Percentiles rank a stretch among this genome's conserved stretches.
Conservation (phyloP, 1,139 yeast genomes). For the Citeromyces siamensis region DNA sequence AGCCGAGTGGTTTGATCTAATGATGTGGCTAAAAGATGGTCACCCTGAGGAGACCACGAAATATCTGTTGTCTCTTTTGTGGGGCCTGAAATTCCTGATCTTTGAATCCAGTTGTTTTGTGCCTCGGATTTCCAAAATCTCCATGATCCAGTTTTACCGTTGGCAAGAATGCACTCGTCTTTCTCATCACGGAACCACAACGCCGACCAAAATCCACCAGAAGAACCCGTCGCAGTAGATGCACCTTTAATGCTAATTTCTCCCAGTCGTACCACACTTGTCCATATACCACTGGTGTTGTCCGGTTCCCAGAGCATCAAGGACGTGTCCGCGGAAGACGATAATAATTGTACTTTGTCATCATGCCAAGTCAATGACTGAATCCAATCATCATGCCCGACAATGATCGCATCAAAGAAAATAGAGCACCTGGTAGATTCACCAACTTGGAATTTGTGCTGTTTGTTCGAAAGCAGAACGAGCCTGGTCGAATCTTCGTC, state of each 20-base stretch:
- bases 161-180: conserved; percentile 49
- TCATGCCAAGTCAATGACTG: conserved; percentile 73
- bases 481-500: conserved; percentile 44
- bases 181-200: conserved; percentile 51
- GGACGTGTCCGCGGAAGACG: conserved; percentile 91
- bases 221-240: conserved; percentile 94
- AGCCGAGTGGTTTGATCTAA: conserved; percentile 90
- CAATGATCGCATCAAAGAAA: conserved; percentile 81
- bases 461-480: conserved; percentile 49
- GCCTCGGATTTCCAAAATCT: conserved; percentile 48
- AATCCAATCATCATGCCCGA: conserved; percentile 99
- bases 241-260: conserved; percentile 95
- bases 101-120: conserved; percentile 23
- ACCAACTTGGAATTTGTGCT: conserved; percentile 38
- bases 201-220: conserved; percentile 95
- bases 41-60: conserved; percentile 63
- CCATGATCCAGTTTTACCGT: conserved; percentile 91
- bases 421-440: conserved; percentile 36
- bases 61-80: conserved; percentile 64
- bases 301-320: conserved; percentile 97
- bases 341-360: conserved; percentile 44
- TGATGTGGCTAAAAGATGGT: conserved; percentile 62
- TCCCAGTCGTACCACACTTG: conserved; percentile 70
- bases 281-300: conserved; percentile 80
- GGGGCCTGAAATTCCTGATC: conserved; percentile 66